Base-by-base conservation (phyloP, 2,329 filamentous ascomycete species). In the Corinectria fuckeliana region DNA sequence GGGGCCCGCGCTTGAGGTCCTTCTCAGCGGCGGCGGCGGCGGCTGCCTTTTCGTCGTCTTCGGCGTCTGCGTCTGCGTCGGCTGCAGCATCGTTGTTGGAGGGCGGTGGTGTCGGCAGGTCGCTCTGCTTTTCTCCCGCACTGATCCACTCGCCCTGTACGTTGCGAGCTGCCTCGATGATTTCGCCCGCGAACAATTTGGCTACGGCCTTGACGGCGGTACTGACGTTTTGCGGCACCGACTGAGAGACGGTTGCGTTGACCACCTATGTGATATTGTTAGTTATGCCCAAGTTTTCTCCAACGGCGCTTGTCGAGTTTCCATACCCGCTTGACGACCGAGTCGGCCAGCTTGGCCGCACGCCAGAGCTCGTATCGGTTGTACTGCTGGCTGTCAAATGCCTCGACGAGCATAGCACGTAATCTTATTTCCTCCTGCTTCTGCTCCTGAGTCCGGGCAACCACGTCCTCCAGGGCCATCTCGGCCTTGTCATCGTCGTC, bases 161-260 rank as follows among this genome's bases (percentile, higher is more conserved):
- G 41, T 85, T 82, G 50, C 90, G 83, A 9, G 91, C 90, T 48
- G 82, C 79, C 72, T 92, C 90, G 62, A 93, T 89, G 47, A 94
- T 81, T 62, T 92, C 88, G 51, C 90, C 91, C 4, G 91, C 85
- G 72, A 91, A 93, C 61, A 91, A 82, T 75, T 94, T 94, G 47
- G 89, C 87, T 18, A 91, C 90, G 0, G 88, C 87, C 48, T 88
- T 88, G 70, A 93, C 89, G n/a, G 89, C 88, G 20, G 90, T 87
- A 61, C 91, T 88, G 49, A 93, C 89, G 67, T 86, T 89, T 18
- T 85, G 82, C 0, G 90, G 89, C 0, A 92, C 91, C 2, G 89
- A 92, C 72, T 93, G 91, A 0, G 89, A 92, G 8, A 93, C 88
- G 2, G 91, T 92, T 58, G 91, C 89, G 70, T 93, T 94, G 72